phyloP scores from a whole-genome alignment of 2,329 filamentous ascomycete species.

The Fusarium palustre region DNA sequence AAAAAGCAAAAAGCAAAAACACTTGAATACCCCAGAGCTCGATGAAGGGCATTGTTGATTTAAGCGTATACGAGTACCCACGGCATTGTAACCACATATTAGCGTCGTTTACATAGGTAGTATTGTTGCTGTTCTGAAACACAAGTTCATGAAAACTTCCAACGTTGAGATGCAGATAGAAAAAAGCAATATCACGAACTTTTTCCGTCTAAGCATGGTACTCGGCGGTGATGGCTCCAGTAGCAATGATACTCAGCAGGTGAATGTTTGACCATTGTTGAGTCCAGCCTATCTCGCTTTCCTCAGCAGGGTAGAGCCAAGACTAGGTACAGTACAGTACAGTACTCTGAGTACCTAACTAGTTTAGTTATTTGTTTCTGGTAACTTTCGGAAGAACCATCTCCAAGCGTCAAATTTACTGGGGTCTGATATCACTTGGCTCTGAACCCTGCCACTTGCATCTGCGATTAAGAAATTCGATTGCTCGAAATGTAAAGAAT shows the following conservation, averaged over 20 bases:
- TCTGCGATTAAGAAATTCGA: background rate
- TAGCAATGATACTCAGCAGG: conserved; percentile 18
- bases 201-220: background rate
- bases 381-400: conserved; percentile 19
- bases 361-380: conserved; percentile 11
- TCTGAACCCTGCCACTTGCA: conserved; percentile 9
- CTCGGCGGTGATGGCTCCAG: conserved; percentile 14
- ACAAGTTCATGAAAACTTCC: conserved; percentile 1
- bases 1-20: background rate
- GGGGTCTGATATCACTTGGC: conserved; percentile 21
- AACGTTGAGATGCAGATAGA: conserved; percentile 19
- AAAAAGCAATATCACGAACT: conserved; percentile 19
- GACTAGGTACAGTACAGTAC: too few species aligned
- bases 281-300: conserved; percentile 17
- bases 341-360: too few species aligned
- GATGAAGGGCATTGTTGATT: conserved; percentile 10
- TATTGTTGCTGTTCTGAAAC: conserved; percentile 5
- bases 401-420: conserved; percentile 3
- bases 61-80: conserved; percentile 28
- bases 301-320: background rate
- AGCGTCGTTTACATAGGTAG: conserved; percentile 18
- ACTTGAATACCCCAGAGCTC: background rate
- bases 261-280: background rate
- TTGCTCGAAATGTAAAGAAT: background rate
- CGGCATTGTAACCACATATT: conserved; percentile 27